phyloP scores from a whole-genome alignment of 257 asterid genomes.

The Craterostigma plantagineum region DNA sequence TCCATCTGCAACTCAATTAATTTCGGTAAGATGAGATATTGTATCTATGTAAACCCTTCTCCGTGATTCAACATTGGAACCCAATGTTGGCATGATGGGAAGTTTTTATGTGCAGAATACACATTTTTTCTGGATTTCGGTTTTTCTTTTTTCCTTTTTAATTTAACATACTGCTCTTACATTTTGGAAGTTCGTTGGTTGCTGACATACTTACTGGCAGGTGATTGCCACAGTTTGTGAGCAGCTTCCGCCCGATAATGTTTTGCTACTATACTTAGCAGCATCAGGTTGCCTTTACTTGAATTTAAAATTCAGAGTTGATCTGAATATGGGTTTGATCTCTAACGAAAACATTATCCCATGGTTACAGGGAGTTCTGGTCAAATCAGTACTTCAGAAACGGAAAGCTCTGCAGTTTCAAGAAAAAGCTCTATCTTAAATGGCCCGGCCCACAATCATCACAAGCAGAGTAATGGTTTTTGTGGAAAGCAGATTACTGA shows the following conservation, averaged over 20 bases:
- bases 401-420: conserved; percentile 30
- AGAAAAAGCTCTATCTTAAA: conserved; percentile 25
- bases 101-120: conserved; percentile 4
- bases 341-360: conserved; percentile 3
- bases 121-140: background rate
- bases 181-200: conserved; percentile 3
- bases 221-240: conserved; percentile 73
- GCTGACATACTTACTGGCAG: conserved; percentile 16
- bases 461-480: conserved; percentile 28
- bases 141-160: too few species aligned
- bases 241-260: conserved; percentile 75
- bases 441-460: conserved; percentile 21
- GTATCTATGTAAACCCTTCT: too few species aligned
- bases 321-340: too few species aligned
- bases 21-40: conserved; percentile 42
- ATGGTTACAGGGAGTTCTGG: conserved; percentile 32
- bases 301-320: too few species aligned
- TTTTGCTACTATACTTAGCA: conserved; percentile 69
- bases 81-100: conserved; percentile 10
- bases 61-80: too few species aligned
- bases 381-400: conserved; percentile 25
- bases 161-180: too few species aligned
- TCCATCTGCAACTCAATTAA: conserved; percentile 63
- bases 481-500: conserved; percentile 29
- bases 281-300: conserved; percentile 40